Evolutionary conservation across 2,329 filamentous ascomycete genomes (phyloP).

Genomic region (Botryosphaeria dothidea): DNA sequence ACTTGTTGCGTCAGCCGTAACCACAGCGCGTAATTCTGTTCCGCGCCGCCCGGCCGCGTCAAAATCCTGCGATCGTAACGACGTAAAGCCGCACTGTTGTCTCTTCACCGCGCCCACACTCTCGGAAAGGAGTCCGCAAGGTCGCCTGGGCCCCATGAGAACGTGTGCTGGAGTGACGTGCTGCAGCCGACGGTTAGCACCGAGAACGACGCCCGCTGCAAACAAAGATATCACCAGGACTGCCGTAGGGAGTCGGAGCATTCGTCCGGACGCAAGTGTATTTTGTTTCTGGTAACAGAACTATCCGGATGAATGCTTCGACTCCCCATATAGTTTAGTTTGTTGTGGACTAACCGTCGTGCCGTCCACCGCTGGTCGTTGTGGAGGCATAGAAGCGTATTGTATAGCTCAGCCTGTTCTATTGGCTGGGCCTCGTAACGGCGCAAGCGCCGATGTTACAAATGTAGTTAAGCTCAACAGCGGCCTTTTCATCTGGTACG

Average conservation of each 20-base stretch:
- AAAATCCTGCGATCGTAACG: neutral
- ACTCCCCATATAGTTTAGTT: too few relatives aligned
- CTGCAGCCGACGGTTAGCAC: too few relatives aligned
- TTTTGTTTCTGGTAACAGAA: too few relatives aligned
- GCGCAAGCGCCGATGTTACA: conserved; percentile 6
- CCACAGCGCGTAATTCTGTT: neutral
- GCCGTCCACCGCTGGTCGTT: too few relatives aligned
- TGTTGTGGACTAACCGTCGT: too few relatives aligned
- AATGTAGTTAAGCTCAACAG: neutral
- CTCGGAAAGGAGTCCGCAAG: neutral
- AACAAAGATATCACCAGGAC: too few relatives aligned
- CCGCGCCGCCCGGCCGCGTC: neutral
- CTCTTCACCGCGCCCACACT: neutral
- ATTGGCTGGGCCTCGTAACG: neutral
- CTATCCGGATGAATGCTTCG: too few relatives aligned
- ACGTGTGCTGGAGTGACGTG: neutral
- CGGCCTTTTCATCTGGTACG: neutral
- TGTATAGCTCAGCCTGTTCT: neutral
- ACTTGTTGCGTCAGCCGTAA: conserved; percentile 11
- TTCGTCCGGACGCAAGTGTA: too few relatives aligned
- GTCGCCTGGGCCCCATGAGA: neutral
- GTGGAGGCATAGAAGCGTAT: too few relatives aligned
- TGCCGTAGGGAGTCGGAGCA: too few relatives aligned
- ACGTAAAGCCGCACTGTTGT: neutral
- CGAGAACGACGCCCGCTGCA: too few relatives aligned